These are phyloP conservation scores for Porogramme epimiltina DNA, from an alignment of 1,284 basidiomycete species.

Conservation along the genomic window DNA sequence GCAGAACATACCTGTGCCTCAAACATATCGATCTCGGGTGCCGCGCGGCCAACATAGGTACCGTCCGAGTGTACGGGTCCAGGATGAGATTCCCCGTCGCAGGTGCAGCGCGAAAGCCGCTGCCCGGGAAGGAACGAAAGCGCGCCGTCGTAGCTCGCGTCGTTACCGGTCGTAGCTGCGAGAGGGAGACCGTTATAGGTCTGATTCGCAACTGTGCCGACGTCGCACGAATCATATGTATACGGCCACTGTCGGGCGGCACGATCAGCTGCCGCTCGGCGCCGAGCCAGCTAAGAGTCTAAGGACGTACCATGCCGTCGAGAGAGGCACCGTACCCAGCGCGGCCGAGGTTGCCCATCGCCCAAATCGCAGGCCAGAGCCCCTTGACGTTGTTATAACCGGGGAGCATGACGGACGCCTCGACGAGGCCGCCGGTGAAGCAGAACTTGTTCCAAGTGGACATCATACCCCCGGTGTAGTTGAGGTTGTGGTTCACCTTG, in stretches of 20 bases:
- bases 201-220: constrained; percentile 59
- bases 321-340: constrained; percentile 63
- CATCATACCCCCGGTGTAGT: constrained; percentile 76
- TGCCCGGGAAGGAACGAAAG: constrained; percentile 78
- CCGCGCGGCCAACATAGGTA: constrained; percentile 72
- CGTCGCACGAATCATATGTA: constrained; percentile 55
- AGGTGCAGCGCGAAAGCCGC: constrained; percentile 80
- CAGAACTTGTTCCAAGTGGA: constrained; percentile 92
- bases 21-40: constrained; percentile 85
- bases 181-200: constrained; percentile 38
- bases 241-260: constrained; percentile 46
- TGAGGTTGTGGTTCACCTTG: constrained; percentile 69
- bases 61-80: constrained; percentile 64
- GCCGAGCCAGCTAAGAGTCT: neutral
- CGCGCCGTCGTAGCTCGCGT: constrained; percentile 32
- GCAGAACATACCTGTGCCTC: constrained; percentile 44
- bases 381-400: constrained; percentile 62
- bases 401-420: constrained; percentile 79
- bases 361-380: constrained; percentile 58
- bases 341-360: constrained; percentile 58
- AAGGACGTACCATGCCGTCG: constrained; percentile 46
- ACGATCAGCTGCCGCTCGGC: neutral
- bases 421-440: constrained; percentile 85
- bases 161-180: constrained; percentile 41
- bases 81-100: constrained; percentile 79